Percentiles rank a stretch among this genome's conserved stretches.
Evolutionary conservation across 306 rosid species (phyloP).

Genomic region (Casuarina cunninghamiana): DNA sequence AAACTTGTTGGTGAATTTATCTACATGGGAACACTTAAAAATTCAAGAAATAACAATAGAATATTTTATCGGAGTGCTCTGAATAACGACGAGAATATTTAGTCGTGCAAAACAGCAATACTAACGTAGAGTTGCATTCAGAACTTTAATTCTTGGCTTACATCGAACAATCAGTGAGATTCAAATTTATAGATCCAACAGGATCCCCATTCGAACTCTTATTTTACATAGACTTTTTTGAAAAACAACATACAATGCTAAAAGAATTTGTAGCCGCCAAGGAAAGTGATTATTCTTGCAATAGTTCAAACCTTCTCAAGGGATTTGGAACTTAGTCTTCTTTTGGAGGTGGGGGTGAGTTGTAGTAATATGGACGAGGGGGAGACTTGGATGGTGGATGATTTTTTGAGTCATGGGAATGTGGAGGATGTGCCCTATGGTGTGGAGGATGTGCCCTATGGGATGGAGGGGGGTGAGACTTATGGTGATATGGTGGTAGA

Average conservation of each 20-base stretch:
- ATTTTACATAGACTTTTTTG: background rate
- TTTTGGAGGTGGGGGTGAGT: too few relatives aligned
- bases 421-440: background rate
- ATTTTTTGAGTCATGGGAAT: too few relatives aligned
- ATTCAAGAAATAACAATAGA: background rate
- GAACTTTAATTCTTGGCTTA: background rate
- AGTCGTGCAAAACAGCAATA: background rate
- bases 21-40: background rate
- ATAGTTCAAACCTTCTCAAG: too few relatives aligned
- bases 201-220: background rate
- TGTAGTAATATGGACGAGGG: too few relatives aligned
- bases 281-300: background rate
- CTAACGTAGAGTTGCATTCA: background rate
- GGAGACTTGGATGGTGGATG: background rate
- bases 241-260: background rate
- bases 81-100: background rate
- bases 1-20: background rate
- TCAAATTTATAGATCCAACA: background rate
- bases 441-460: background rate
- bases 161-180: background rate
- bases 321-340: too few relatives aligned
- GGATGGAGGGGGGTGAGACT: background rate
- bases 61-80: background rate
- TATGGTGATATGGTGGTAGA: background rate
- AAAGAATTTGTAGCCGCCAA: background rate